Percentiles rank a stretch among this genome's conserved stretches.
Evolutionary conservation across 768 basidiomycete species (phyloP).

Genomic region (Boletus eberwhitei): DNA sequence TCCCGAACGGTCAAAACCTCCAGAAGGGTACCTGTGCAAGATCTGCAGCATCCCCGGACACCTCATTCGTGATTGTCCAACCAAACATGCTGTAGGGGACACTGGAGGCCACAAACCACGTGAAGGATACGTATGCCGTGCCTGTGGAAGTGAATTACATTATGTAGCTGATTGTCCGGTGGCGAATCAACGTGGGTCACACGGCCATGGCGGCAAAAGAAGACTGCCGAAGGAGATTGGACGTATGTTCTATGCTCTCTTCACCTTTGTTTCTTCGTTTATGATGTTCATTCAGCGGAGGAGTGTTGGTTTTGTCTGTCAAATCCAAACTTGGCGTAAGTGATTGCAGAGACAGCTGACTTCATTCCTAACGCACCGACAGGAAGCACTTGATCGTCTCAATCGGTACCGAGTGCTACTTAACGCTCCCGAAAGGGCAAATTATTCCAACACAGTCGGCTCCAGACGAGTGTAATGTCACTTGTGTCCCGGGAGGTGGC

Average conservation of each 20-base stretch:
- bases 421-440: constrained; percentile 96
- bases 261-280: background rate
- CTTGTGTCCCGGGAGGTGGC: constrained; percentile 85
- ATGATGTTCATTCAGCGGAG: constrained; percentile 51
- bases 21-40: constrained; percentile 84
- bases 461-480: constrained; percentile 36
- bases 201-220: constrained; percentile 35
- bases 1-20: constrained; percentile 70
- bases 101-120: constrained; percentile 81
- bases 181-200: constrained; percentile 49
- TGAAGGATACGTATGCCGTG: constrained; percentile 85
- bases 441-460: constrained; percentile 76
- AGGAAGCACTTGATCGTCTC: constrained; percentile 96
- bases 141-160: constrained; percentile 85
- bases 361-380: constrained; percentile 4
- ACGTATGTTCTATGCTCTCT: constrained; percentile 51
- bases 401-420: constrained; percentile 90
- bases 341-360: constrained; percentile 10
- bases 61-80: constrained; percentile 86
- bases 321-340: constrained; percentile 85
- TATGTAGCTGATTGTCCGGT: constrained; percentile 84
- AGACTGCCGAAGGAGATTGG: constrained; percentile 72
- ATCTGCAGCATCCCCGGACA: constrained; percentile 85
- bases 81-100: constrained; percentile 71
- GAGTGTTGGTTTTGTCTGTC: constrained; percentile 99